Base-by-base conservation (phyloP, 768 basidiomycete genomes). In the Termitomyces sp. region DNA sequence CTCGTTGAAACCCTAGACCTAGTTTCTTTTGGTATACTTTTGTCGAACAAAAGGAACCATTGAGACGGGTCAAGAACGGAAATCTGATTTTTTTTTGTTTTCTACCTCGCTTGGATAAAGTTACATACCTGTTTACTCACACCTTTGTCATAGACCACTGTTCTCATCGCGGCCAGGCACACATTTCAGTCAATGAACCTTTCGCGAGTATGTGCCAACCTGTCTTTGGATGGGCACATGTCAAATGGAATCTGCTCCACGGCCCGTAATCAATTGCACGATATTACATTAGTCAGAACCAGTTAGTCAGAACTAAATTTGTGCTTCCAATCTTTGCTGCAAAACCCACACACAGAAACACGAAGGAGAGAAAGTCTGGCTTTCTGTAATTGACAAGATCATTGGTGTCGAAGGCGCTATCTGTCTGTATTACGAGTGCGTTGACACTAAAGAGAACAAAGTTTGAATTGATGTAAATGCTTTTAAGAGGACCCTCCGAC, bases 61-160 rank as follows among this genome's bases (percentile, higher is more conserved):
- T 65, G 68, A 64, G 60, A 61, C 67, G 68, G 64, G 78, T 74
- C 78, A 79, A 84, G 83, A 84, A 84, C 83, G 83, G 83, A 84
- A 81, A 84, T 78, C 83, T 84, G 83, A 84, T 72, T 74, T 45
- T n/a, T 57, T 43, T n/a, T 36, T 36, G 49, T 17, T 34, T 34
- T 38, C 17, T n/a, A n/a, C 1, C 15, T 12, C 12, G 3, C 9
- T 54, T 8, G 3, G 9, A n/a, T 15, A 6, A 6, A 42, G 15
- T 42, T 5, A 42, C 5, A 40, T 14, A 11, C 17, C 8, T 32
- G 37, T n/a, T 55, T 17, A 43, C 54, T 55, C 40, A 55, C 54
- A 43, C 40, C 15, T 17, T 55, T 31, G 38, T 29, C 10, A 42
- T 42, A 12, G 54, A 29, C 31, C 25, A 40, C 15, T 15, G 20